phyloP scores from a whole-genome alignment of 169 alveolate genomes.

The Plasmodium cynomolgi region DNA sequence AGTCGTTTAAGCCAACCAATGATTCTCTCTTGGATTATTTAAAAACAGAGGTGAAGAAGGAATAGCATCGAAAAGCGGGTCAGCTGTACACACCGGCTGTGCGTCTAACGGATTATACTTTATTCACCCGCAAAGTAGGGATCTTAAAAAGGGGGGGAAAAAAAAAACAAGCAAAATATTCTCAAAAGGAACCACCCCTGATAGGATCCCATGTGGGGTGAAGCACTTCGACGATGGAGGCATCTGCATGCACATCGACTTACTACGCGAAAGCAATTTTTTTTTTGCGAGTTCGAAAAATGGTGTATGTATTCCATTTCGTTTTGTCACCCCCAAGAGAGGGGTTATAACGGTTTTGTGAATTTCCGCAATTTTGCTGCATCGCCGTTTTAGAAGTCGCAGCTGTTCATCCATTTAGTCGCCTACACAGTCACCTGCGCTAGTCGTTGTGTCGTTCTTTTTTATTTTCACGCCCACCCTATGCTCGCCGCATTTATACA shows the following conservation, averaged over 20 bases:
- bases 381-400: not conserved
- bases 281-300: not conserved
- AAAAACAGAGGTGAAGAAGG: constrained; percentile 21
- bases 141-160: not conserved
- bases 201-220: not conserved
- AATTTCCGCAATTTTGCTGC: not conserved
- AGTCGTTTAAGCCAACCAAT: constrained; percentile 42
- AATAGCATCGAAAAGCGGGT: not conserved
- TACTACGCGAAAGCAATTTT: not conserved
- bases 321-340: not conserved
- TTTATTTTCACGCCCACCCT: not conserved
- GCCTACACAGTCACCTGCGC: not conserved
- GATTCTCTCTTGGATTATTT: constrained; percentile 40
- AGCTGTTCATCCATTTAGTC: not conserved
- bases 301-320: not conserved
- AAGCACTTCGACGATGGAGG: not conserved
- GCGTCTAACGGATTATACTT: not conserved
- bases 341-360: not conserved
- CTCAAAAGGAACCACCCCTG: not conserved
- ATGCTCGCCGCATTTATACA: not conserved
- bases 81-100: not conserved
- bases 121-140: not conserved
- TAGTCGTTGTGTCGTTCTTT: not conserved
- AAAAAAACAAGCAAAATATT: not conserved
- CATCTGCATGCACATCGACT: not conserved